Conservation (phyloP, 139 green algal species). For the Microglena sp. region DNA sequence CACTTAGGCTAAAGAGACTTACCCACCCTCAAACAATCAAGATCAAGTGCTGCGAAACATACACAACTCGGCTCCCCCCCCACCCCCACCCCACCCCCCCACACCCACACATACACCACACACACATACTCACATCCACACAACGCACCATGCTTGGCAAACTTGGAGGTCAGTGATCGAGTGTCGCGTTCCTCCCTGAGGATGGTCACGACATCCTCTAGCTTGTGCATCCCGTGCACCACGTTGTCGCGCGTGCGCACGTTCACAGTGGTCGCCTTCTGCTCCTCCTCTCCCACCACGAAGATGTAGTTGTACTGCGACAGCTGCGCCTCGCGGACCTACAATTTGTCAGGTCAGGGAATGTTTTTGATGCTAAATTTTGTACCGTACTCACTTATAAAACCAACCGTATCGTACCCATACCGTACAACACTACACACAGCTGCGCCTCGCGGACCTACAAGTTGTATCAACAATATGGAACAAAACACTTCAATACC, state of each 20-base stretch:
- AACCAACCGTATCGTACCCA: background rate
- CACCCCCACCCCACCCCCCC: no score
- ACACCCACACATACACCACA: no score
- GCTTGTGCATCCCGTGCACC: conserved; percentile 14
- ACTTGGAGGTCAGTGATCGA: background rate
- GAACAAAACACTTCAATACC: no score
- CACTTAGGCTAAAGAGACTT: no score
- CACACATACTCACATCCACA: no score
- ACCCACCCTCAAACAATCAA: no score
- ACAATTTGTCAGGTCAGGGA: background rate
- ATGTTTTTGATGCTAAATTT: no score
- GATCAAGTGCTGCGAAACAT: no score
- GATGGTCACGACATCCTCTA: background rate
- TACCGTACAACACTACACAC: background rate
- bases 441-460: no score
- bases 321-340: conserved; percentile 81
- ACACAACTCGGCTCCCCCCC: no score
- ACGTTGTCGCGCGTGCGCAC: conserved; percentile 54
- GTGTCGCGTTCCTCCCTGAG: conserved; percentile 6
- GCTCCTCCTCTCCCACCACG: conserved; percentile 73
- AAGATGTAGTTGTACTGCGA: conserved; percentile 97
- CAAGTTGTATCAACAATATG: no score
- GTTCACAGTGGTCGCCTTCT: conserved; percentile 65
- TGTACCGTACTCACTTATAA: background rate
- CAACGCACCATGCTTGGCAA: conserved; percentile 9